Evolutionary conservation across 306 rosid species (phyloP).

Genomic region (Lithocarpus polystachyus): DNA sequence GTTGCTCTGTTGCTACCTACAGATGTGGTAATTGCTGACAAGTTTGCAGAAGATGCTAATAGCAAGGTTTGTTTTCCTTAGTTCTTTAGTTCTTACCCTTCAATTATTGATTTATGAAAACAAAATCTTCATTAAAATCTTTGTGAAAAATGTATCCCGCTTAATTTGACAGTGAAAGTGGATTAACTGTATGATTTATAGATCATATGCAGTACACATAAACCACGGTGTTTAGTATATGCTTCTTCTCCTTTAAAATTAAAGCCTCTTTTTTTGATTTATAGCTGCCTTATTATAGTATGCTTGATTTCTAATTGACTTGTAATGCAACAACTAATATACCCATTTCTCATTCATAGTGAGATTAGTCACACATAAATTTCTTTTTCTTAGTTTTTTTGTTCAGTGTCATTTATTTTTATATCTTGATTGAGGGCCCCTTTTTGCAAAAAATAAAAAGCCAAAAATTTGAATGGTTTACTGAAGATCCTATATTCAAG

Average conservation of each 20-base stretch:
- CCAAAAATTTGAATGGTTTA: neutral
- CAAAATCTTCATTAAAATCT: neutral
- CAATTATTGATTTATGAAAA: neutral
- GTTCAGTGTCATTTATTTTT: neutral
- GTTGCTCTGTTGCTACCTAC: slow-evolving; percentile 86
- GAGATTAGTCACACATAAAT: too few species aligned
- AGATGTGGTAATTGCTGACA: slow-evolving; percentile 83
- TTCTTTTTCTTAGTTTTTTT: neutral
- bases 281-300: neutral
- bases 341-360: too few species aligned
- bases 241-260: neutral
- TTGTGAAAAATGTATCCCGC: neutral
- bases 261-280: neutral
- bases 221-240: neutral
- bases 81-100: neutral
- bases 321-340: too few species aligned
- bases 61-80: slow-evolving; percentile 49
- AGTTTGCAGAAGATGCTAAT: slow-evolving; percentile 87
- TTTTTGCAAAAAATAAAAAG: neutral
- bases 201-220: neutral
- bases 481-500: neutral
- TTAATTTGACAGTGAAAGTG: neutral
- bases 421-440: neutral
- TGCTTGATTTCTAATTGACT: neutral
- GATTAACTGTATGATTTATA: neutral